Percentiles rank a stretch among this genome's conserved stretches.
Evolutionary conservation across 306 rosid species (phyloP).

Genomic region (Quercus suber): DNA sequence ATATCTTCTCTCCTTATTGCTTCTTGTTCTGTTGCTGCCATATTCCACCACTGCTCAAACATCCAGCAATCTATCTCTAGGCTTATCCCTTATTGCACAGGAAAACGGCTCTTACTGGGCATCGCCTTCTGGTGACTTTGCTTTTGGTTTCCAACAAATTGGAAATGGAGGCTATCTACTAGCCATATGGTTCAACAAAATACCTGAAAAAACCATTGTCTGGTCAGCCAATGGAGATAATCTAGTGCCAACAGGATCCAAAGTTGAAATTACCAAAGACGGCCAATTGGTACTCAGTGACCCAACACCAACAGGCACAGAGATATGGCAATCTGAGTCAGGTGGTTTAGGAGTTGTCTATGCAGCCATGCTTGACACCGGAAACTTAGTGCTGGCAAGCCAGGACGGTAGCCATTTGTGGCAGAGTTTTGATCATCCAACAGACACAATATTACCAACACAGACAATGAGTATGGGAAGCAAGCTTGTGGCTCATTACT

Average conservation of each 20-base stretch:
- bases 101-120: no score
- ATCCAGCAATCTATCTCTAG: no score
- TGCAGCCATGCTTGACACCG: slow-evolving; percentile 43
- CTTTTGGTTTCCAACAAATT: neutral
- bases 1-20: no score
- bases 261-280: neutral
- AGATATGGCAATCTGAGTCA: slow-evolving; percentile 17
- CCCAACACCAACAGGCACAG: slow-evolving; percentile 19
- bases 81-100: no score
- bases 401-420: slow-evolving; percentile 18
- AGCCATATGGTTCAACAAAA: neutral
- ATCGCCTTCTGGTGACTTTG: neutral
- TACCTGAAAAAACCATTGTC: neutral
- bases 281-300: slow-evolving; percentile 23
- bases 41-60: no score
- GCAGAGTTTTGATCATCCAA: slow-evolving; percentile 52
- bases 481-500: slow-evolving; percentile 29
- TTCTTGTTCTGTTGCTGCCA: no score
- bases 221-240: neutral
- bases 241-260: neutral
- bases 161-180: neutral
- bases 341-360: slow-evolving; percentile 9
- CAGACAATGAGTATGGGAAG: slow-evolving; percentile 16
- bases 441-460: slow-evolving; percentile 58
- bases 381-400: slow-evolving; percentile 46